Evolutionary conservation across 768 basidiomycete species (phyloP), one percentile per base, ranked within the genome.

Genomic region (Lentinus tigrinus): DNA sequence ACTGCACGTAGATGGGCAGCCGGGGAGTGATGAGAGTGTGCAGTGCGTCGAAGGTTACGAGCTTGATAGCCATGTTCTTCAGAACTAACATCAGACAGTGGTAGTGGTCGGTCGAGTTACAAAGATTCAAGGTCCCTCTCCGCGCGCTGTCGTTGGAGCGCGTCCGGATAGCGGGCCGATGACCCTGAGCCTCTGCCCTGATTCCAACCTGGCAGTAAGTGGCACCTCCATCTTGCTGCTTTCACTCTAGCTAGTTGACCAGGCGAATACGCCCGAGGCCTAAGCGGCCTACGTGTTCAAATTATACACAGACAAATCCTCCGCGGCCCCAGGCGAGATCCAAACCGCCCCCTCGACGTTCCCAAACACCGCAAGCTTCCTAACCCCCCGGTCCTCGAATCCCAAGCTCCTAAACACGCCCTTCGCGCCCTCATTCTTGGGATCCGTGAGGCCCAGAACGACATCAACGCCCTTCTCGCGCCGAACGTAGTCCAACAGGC

Each of bases 11-110:
- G 46, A 93, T 79, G 3, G 91, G 88, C 34, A 72, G 72, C 6
- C 88, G 82, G 19, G 89, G 90, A 2, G 79, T 78, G 16, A 93
- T 75, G 5, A 91, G 75, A n/a, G 91, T 93, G 65, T 87, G 83
- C 24, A 92, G 73, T 1, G 84, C 84, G 65, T 93, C 91, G 63
- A 93, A 92, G n/a, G 87, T 84, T 46, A 91, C 85, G 7, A 91
- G 74, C 9, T 79, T 82, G 69, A 89, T 82, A 51, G 57, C 57
- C 66, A 74, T 73, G 10, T 24, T 50, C 37, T 19, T 34, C 23
- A 31, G 31, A 24, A 27, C n/a, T 17, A 24, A 27, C n/a, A 8
- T 31, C 31, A 31, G 31, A 7, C 31, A 11, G 6, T 11, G 31
- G 31, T 6, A 31, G 40, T 42, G n/a, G n/a, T 9, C 40, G 40